Evolutionary conservation across 2,329 filamentous ascomycete species (phyloP), one percentile per base, ranked within the genome.

Genomic region (Sporothrix protearum): DNA sequence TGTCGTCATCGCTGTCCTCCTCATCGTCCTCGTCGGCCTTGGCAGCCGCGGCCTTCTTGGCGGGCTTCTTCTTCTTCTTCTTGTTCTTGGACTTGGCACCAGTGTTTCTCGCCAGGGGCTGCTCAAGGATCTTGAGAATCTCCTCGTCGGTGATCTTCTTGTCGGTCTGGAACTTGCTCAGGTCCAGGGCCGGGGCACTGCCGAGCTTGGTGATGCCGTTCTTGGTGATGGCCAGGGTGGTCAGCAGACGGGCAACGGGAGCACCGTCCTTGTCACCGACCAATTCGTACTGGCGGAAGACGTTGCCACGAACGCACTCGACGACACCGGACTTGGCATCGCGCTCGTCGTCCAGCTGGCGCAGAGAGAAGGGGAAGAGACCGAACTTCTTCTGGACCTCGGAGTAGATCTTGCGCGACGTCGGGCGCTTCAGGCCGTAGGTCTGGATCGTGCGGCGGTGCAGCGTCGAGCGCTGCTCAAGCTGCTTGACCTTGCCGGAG

Each of bases 131-230:
- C 86, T 96, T 93, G 77, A 98, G 89, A 76, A 99, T 87, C 84
- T 98, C 95, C 84, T 97, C 93, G 75, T 98, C 95, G 76, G 90
- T 91, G 79, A 99, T 97, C 88, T 97, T 97, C 89, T 98, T 98
- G 82, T 98, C 94, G 45, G 93, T 91, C 88, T 97, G 91, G 86
- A 91, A 89, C 85, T 94, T 94, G 80, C 86, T 88, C 74, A 96
- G 81, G 79, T 98, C 93, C 75, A 91, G 86, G 28, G 90, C 81
- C 74, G 92, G 89, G 45, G 96, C 91, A 33, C 88, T 90, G 77
- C 93, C 90, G 72, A 99, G 85, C 83, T 92, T 93, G 79, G 92
- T 93, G 78, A 99, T 85, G 76, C 96, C 96, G 81, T 98, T 97
- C 89, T 99, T 99, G 78, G 94, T 97, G 81, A 99, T 94, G 73